Conservation (phyloP, 2,329 filamentous ascomycete species). For the Fusarium sp. region DNA sequence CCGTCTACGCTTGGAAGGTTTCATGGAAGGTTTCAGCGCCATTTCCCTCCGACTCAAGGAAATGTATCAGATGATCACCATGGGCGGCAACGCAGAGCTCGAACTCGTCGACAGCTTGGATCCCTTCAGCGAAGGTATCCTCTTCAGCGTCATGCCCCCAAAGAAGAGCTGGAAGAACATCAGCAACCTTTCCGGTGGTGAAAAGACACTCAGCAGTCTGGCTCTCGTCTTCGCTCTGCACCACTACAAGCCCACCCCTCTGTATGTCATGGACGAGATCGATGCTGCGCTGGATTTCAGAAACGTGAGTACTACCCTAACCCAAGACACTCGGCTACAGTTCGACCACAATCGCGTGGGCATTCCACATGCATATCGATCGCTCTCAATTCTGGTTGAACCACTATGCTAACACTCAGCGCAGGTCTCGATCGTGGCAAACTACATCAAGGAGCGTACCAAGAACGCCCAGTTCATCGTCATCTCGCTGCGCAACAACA, state of each 20-base stretch:
- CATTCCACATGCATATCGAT: slow-evolving; percentile 20
- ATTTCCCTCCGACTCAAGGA: slow-evolving; percentile 97
- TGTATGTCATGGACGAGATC: slow-evolving; percentile 99
- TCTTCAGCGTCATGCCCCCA: slow-evolving; percentile 98
- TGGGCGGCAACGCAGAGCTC: slow-evolving; percentile 97
- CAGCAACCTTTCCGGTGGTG: slow-evolving; percentile 91
- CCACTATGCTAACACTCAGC: slow-evolving; percentile 27
- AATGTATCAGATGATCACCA: slow-evolving; percentile 99
- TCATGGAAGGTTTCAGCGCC: slow-evolving; percentile 96
- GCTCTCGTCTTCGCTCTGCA: slow-evolving; percentile 98
- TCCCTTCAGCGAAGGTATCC: slow-evolving; percentile 94
- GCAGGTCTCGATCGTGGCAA: slow-evolving; percentile 94
- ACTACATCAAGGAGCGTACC: slow-evolving; percentile 98
- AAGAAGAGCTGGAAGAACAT: slow-evolving; percentile 99
- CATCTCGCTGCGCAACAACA: slow-evolving; percentile 97
- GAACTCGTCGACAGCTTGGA: slow-evolving; percentile 96
- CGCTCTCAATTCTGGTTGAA: background rate
- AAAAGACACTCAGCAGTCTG: slow-evolving; percentile 94
- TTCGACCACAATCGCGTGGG: slow-evolving; percentile 18
- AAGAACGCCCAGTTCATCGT: slow-evolving; percentile 99
- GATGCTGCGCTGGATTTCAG: slow-evolving; percentile 97
- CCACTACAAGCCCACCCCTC: slow-evolving; percentile 95
- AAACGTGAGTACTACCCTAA: slow-evolving; percentile 74
- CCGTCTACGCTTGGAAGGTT: slow-evolving; percentile 88
- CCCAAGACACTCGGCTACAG: slow-evolving; percentile 40